phyloP scores from a whole-genome alignment of 306 rosid species.

The Sicyos edulis region DNA sequence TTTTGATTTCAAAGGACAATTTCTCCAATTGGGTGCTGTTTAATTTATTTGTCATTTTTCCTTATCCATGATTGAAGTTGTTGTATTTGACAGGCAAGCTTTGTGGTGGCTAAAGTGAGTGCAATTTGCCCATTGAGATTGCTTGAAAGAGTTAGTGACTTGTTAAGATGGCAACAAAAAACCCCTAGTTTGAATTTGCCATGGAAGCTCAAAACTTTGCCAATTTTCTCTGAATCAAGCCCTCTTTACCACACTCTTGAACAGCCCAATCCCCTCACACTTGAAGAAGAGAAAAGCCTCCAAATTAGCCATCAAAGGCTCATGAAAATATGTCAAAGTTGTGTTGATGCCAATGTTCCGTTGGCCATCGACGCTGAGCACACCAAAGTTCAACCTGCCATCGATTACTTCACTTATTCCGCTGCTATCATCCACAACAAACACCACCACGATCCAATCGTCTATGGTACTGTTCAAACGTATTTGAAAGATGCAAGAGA shows the following conservation, averaged over 20 bases:
- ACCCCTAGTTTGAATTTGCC: constrained; percentile 59
- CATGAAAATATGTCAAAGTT: constrained; percentile 42
- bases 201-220: constrained; percentile 69
- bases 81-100: background rate
- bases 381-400: constrained; percentile 74
- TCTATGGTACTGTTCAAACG: constrained; percentile 69
- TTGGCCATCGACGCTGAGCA: constrained; percentile 77
- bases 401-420: constrained; percentile 77
- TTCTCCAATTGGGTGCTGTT: background rate
- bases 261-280: constrained; percentile 48
- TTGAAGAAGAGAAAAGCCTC: constrained; percentile 66
- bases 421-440: constrained; percentile 54
- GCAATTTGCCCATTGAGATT: constrained; percentile 79
- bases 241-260: constrained; percentile 65
- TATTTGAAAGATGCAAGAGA: constrained; percentile 81
- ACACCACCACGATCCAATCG: constrained; percentile 37
- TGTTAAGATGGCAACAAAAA: constrained; percentile 77
- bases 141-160: constrained; percentile 56
- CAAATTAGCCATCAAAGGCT: constrained; percentile 48
- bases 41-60: background rate
- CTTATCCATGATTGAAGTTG: background rate
- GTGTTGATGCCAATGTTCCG: constrained; percentile 48
- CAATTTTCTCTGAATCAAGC: constrained; percentile 52
- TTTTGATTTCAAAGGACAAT: no score
- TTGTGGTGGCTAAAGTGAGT: constrained; percentile 56